Evolutionary conservation across 1,284 basidiomycete genomes (phyloP).

Genomic region (Trametes versicolor): DNA sequence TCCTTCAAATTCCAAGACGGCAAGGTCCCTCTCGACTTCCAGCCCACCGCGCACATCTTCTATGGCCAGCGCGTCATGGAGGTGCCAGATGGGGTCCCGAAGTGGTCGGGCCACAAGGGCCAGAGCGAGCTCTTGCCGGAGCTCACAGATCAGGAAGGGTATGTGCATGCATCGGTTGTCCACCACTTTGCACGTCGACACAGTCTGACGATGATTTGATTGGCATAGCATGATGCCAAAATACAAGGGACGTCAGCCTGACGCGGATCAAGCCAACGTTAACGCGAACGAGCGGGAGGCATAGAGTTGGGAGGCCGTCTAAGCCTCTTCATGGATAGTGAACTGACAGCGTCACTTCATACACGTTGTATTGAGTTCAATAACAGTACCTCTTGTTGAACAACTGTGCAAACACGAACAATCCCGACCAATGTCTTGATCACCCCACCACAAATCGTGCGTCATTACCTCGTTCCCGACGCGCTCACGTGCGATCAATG

Average conservation of each 20-base stretch:
- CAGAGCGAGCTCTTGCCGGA: constrained; percentile 43
- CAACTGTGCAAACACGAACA: too few relatives aligned
- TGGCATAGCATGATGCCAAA: constrained; percentile 38
- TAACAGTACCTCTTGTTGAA: too few relatives aligned
- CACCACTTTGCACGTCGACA: background rate
- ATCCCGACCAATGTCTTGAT: too few relatives aligned
- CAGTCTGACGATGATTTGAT: background rate
- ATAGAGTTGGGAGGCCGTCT: too few relatives aligned
- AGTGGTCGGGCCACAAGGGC: constrained; percentile 47
- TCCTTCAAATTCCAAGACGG: constrained; percentile 43
- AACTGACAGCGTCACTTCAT: too few relatives aligned
- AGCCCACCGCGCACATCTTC: constrained; percentile 47
- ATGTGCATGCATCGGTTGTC: background rate
- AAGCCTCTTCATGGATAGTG: too few relatives aligned
- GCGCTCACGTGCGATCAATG: constrained; percentile 14
- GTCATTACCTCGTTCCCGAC: background rate
- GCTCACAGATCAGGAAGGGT: constrained; percentile 38
- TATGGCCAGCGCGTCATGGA: constrained; percentile 47
- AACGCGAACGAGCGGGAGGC: too few relatives aligned
- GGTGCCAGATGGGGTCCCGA: constrained; percentile 45
- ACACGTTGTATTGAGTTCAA: too few relatives aligned
- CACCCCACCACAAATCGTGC: too few relatives aligned
- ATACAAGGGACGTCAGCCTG: constrained; percentile 34
- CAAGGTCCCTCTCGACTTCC: constrained; percentile 44
- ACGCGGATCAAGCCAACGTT: constrained; percentile 4